Conservation (phyloP, 768 basidiomycete species). For the Tubosaeta brunneosetosa region DNA sequence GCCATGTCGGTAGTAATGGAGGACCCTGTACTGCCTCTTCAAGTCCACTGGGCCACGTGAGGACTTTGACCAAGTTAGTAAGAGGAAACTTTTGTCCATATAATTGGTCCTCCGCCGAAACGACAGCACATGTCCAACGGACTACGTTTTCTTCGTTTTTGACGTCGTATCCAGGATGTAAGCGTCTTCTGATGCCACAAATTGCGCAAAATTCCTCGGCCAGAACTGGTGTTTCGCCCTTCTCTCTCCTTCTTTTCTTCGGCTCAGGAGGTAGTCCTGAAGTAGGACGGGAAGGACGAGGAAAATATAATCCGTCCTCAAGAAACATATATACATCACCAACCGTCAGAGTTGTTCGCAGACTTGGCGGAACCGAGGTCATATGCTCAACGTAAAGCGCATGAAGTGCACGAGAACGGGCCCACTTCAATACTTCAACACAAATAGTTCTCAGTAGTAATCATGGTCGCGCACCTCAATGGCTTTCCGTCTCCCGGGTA, state of each 20-base stretch:
- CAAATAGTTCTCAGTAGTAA: background rate
- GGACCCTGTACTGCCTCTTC: slow-evolving; percentile 10
- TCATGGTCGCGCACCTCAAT: slow-evolving; percentile 38
- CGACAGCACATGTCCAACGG: slow-evolving; percentile 24
- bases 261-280: slow-evolving; percentile 4
- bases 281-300: slow-evolving; percentile 24
- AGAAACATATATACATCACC: slow-evolving; percentile 45
- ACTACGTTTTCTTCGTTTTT: slow-evolving; percentile 16
- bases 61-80: slow-evolving; percentile 12
- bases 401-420: slow-evolving; percentile 39
- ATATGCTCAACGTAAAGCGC: slow-evolving; percentile 34
- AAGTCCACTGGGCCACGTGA: slow-evolving; percentile 16
- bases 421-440: slow-evolving; percentile 35
- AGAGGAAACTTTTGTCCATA: slow-evolving; percentile 18
- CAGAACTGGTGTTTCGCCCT: slow-evolving; percentile 15
- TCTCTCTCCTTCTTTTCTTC: slow-evolving; percentile 26
- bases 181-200: slow-evolving; percentile 28
- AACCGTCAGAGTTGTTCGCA: slow-evolving; percentile 28
- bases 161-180: slow-evolving; percentile 21
- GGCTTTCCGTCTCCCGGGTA: slow-evolving; percentile 43
- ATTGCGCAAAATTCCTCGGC: slow-evolving; percentile 24
- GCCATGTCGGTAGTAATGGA: slow-evolving; percentile 2
- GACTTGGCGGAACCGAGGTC: slow-evolving; percentile 15
- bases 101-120: slow-evolving; percentile 18
- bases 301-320: slow-evolving; percentile 38